Evolutionary conservation across 805 yeast genomes (phyloP).

Genomic region (Wickerhamiella musiphila): DNA sequence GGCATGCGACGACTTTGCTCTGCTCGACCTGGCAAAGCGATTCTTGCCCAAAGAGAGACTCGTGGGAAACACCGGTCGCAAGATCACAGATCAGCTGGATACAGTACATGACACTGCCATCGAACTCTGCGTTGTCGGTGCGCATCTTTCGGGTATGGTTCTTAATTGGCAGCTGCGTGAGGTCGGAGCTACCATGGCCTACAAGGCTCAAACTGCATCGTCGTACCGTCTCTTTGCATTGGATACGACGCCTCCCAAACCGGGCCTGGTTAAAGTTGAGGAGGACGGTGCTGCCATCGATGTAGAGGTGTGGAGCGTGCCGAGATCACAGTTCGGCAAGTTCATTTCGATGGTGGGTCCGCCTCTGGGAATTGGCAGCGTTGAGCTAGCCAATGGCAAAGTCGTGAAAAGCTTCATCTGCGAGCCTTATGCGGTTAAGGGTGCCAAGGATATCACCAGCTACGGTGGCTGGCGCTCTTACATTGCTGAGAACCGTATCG

Average conservation of each 20-base stretch:
- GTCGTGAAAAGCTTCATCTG: conserved; percentile 89
- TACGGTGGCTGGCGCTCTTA: conserved; percentile 81
- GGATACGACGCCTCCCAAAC: conserved; percentile 64
- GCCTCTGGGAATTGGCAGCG: conserved; percentile 90
- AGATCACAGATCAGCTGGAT: conserved; percentile 26
- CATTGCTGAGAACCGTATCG: conserved; percentile 21
- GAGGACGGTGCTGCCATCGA: conserved; percentile 30
- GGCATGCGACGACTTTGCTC: conserved; percentile 76
- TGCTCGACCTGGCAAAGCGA: conserved; percentile 64
- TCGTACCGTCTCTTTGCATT: conserved; percentile 67
- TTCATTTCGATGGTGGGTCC: conserved; percentile 82
- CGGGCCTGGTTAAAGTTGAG: conserved; percentile 64
- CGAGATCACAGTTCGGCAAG: conserved; percentile 58
- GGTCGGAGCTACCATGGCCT: conserved; percentile 56
- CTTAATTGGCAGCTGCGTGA: conserved; percentile 86
- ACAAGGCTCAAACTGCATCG: conserved; percentile 50
- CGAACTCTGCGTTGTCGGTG: conserved; percentile 87
- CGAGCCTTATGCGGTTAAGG: conserved; percentile 51
- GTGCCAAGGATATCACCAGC: conserved; percentile 64
- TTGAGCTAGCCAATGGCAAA: conserved; percentile 62
- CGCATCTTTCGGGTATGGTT: conserved; percentile 77
- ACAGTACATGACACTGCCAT: conserved; percentile 26
- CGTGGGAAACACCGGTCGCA: conserved; percentile 35
- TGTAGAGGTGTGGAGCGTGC: conserved; percentile 72
- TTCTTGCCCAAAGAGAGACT: conserved; percentile 38